Evolutionary conservation across 139 green algal genomes (phyloP).

Genomic region (Chlorella sp.): DNA sequence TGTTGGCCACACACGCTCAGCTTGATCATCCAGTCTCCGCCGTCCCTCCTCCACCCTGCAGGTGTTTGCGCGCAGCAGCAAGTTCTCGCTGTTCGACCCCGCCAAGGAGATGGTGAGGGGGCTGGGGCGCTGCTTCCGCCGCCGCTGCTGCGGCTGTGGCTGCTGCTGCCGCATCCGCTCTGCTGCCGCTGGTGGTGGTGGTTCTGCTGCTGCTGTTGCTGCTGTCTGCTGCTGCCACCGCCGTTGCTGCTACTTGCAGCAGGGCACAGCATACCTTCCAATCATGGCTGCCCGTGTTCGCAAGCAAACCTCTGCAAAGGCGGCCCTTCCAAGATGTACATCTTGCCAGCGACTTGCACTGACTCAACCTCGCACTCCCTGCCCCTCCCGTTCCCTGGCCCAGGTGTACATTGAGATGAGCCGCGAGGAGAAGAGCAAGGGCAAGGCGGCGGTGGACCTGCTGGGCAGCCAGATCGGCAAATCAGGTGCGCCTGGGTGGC

Average conservation of each 20-base stretch:
- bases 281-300: too few relatives aligned
- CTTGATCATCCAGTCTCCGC: too few relatives aligned
- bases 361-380: neutral
- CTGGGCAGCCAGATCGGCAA: constrained; percentile 87
- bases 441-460: constrained; percentile 91
- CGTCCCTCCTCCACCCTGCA: too few relatives aligned
- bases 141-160: neutral
- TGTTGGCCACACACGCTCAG: too few relatives aligned
- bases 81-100: constrained; percentile 87
- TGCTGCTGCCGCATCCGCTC: neutral
- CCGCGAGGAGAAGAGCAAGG: constrained; percentile 82
- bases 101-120: constrained; percentile 92
- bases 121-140: neutral
- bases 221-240: neutral
- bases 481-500: too few relatives aligned
- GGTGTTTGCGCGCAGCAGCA: constrained; percentile 77
- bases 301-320: too few relatives aligned
- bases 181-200: neutral
- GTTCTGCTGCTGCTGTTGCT: neutral
- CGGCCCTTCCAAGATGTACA: too few relatives aligned
- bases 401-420: constrained; percentile 85
- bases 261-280: too few relatives aligned
- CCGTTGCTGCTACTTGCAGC: neutral
- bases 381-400: neutral
- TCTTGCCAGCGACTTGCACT: too few relatives aligned